Conservation (phyloP, 139 green algal genomes). For the Spirogloea muscicola region DNA sequence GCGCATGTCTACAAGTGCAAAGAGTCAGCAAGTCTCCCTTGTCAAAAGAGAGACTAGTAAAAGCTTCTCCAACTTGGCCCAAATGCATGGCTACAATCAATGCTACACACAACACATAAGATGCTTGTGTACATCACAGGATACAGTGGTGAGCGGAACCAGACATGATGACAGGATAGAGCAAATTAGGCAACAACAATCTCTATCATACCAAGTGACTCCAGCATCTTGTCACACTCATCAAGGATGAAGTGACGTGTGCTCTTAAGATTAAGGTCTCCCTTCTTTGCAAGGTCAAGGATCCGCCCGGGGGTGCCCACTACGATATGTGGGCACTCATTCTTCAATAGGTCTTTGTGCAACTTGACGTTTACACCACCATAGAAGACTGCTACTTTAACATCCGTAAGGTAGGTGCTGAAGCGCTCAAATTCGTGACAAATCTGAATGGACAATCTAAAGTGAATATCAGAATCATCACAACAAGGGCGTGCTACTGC, state of each 20-base stretch:
- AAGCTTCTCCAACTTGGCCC: no score
- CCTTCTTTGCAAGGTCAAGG: constrained; percentile 69
- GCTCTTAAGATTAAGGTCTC: constrained; percentile 73
- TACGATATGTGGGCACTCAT: constrained; percentile 83
- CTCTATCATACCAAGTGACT: constrained; percentile 61
- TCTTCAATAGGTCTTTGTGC: constrained; percentile 79
- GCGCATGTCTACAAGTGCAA: constrained; percentile 90
- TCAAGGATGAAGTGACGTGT: constrained; percentile 97
- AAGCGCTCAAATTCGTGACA: constrained; percentile 97
- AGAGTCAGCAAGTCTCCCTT: no score
- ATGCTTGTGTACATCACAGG: no score
- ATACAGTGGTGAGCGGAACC: no score
- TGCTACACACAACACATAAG: no score
- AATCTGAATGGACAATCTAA: no score
- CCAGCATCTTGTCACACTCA: constrained; percentile 99
- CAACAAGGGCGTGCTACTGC: no score
- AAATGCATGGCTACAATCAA: no score
- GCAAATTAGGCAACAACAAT: no score
- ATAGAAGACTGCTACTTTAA: constrained; percentile 92
- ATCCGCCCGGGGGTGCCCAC: constrained; percentile 95
- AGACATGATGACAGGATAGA: no score
- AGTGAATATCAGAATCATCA: no score
- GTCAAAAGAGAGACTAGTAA: no score
- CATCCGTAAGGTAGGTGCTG: constrained; percentile 71
- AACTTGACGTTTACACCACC: constrained; percentile 83